Evolutionary conservation across 768 basidiomycete species (phyloP), one percentile per base, ranked within the genome.

Genomic region (Hemileccinum rubropunctum): DNA sequence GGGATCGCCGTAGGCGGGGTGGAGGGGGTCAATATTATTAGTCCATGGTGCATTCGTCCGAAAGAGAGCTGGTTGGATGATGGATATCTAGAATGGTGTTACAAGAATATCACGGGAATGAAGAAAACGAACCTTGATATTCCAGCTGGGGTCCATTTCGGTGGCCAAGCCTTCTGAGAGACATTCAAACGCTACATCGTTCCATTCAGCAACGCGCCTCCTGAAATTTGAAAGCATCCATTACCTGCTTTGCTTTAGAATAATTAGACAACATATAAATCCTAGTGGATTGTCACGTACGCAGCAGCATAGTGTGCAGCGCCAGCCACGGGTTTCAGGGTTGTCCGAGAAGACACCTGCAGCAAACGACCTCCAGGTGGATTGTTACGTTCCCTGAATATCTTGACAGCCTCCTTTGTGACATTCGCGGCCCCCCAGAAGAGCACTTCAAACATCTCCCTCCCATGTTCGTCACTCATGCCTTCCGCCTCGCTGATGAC

Each of bases 71-170:
- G 63, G 63, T 43, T 64, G 60, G 17, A 64, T n/a, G 8, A 64
- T 26, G 32, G 59, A 62, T 45, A 64, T 58, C 63, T 64, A 20
- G 40, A 27, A 35, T 11, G 14, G 10, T 18, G 35, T 54, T 23
- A 39, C 11, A 21, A 33, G 21, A 17, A 12, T 36, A 26, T 26
- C 37, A 14, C 21, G 12, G 18, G 13, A 35, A 15, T 13, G 14
- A n/a, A 26, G 14, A 7, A n/a, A 37, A 36, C 65, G n/a, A 44
- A 74, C 76, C 60, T 71, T 76, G 58, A 78, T 76, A 44, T 77
- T 74, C 76, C 76, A 78, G 18, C 27, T 60, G 11, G 77, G 76
- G 39, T 76, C 74, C 3, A 77, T 48, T 50, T 78, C 77, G 36
- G 61, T 56, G 4, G 58, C 60, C 23, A 77, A 52, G 2, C 73